Evolutionary conservation across 257 asterid genomes (phyloP).

Genomic region (Jasminum sambac): DNA sequence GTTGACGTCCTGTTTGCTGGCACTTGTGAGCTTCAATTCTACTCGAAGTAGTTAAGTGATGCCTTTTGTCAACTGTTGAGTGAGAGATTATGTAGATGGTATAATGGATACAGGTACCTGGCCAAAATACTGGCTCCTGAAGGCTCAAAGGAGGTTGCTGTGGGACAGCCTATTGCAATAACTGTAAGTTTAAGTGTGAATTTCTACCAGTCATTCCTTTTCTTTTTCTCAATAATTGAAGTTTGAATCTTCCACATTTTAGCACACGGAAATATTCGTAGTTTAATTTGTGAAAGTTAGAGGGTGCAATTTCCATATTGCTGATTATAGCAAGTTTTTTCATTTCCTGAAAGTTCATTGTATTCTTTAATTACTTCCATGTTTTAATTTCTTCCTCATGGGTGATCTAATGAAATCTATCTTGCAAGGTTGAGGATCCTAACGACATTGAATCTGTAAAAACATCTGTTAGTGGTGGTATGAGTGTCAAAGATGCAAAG

Average conservation of each 20-base stretch:
- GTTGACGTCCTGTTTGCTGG: neutral
- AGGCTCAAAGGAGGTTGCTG: constrained; percentile 92
- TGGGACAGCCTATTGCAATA: constrained; percentile 90
- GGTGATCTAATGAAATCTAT: constrained; percentile 30
- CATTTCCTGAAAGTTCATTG: neutral
- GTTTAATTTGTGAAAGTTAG: constrained; percentile 9
- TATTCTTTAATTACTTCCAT: constrained; percentile 2
- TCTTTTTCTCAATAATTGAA: constrained; percentile 7
- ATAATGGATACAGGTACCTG: constrained; percentile 61
- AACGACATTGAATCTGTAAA: constrained; percentile 75
- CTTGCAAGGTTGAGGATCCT: constrained; percentile 86
- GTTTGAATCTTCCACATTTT: constrained; percentile 14
- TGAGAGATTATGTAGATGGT: constrained; percentile 4
- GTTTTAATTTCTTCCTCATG: constrained; percentile 13
- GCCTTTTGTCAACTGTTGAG: neutral
- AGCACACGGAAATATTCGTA: constrained; percentile 18
- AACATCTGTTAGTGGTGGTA: constrained; percentile 48
- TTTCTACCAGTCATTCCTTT: constrained; percentile 16
- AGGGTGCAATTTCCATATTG: constrained; percentile 1
- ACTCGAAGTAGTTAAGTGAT: neutral
- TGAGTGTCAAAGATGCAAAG: constrained; percentile 49
- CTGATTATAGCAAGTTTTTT: neutral
- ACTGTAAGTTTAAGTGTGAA: constrained; percentile 60
- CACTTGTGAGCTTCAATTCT: neutral
- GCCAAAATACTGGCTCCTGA: constrained; percentile 93